These are phyloP conservation scores for Kodamaea nitidulidarum DNA, from an alignment of 805 yeast species.

Conservation along the genomic window DNA sequence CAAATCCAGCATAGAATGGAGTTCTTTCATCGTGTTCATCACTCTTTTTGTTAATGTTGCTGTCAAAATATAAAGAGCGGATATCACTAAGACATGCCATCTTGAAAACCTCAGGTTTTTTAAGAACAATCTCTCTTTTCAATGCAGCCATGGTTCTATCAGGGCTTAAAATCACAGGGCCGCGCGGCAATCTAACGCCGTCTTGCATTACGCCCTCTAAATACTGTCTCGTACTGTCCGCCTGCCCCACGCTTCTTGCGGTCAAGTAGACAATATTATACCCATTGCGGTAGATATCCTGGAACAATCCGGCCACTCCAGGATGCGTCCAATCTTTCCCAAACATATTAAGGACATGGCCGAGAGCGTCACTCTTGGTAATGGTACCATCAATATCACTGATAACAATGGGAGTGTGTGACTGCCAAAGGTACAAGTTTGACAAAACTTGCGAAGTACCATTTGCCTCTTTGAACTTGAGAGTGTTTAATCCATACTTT, in stretches of 20 bases:
- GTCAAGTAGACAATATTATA: constrained; percentile 92
- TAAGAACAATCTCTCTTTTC: constrained; percentile 83
- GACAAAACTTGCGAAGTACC: constrained; percentile 77
- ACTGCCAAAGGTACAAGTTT: constrained; percentile 77
- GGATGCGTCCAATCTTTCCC: constrained; percentile 98
- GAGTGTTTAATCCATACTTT: constrained; percentile 72
- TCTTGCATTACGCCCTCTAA: constrained; percentile 71
- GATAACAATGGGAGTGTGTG: constrained; percentile 83
- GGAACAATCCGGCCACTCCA: constrained; percentile 88
- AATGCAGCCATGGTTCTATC: constrained; percentile 96
- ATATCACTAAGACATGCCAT: constrained; percentile 95
- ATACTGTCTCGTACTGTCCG: constrained; percentile 86
- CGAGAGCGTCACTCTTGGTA: constrained; percentile 95
- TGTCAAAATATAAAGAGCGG: constrained; percentile 55
- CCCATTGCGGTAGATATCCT: constrained; percentile 83
- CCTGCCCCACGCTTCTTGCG: constrained; percentile 92
- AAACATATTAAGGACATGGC: constrained; percentile 88
- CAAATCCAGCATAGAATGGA: constrained; percentile 97
- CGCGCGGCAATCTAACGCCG: constrained; percentile 66
- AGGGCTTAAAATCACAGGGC: constrained; percentile 93
- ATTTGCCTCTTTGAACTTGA: constrained; percentile 74
- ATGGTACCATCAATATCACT: constrained; percentile 98
- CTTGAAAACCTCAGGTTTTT: constrained; percentile 97
- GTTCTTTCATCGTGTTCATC: constrained; percentile 46
- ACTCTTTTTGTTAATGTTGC: constrained; percentile 10